phyloP scores from a whole-genome alignment of 495 filamentous ascomycete species.

The Penicillium goetzii region DNA sequence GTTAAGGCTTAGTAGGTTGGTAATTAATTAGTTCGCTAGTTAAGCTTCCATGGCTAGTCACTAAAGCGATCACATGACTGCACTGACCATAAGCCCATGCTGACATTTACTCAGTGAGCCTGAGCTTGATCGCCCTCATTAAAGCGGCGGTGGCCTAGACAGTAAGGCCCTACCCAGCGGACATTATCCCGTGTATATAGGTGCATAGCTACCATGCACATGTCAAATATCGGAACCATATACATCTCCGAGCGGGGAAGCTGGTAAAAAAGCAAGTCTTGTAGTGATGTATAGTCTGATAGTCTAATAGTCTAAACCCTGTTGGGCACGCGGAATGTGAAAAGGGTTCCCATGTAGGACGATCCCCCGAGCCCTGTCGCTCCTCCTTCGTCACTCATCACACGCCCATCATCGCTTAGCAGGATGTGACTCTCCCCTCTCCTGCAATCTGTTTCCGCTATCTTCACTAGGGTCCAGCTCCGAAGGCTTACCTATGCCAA shows the following conservation, averaged over 20 bases:
- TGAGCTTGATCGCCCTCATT: too few species aligned
- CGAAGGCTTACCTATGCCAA: slow-evolving; percentile 17
- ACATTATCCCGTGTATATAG: too few species aligned
- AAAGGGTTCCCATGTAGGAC: slow-evolving; percentile 14
- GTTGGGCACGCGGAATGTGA: slow-evolving; percentile 20
- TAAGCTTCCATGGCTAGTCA: too few species aligned
- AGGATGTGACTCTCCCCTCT: slow-evolving; percentile 3
- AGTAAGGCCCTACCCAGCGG: too few species aligned
- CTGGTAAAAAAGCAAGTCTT: background rate
- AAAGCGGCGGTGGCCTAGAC: too few species aligned
- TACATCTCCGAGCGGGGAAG: slow-evolving; percentile 24
- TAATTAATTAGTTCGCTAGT: too few species aligned
- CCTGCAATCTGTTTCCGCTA: background rate
- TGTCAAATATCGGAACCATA: slow-evolving; percentile 11
- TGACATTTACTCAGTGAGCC: too few species aligned
- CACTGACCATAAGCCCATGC: too few species aligned
- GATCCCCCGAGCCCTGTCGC: slow-evolving; percentile 18
- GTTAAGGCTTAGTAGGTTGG: too few species aligned
- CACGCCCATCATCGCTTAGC: slow-evolving; percentile 22
- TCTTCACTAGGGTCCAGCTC: slow-evolving; percentile 9
- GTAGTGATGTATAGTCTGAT: background rate
- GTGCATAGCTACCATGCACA: background rate
- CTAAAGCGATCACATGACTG: too few species aligned
- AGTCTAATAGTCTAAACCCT: slow-evolving; percentile 17
- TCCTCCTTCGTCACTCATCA: slow-evolving; percentile 15